Conservation (phyloP, 2,329 filamentous ascomycete genomes). For the Colletotrichum musae region DNA sequence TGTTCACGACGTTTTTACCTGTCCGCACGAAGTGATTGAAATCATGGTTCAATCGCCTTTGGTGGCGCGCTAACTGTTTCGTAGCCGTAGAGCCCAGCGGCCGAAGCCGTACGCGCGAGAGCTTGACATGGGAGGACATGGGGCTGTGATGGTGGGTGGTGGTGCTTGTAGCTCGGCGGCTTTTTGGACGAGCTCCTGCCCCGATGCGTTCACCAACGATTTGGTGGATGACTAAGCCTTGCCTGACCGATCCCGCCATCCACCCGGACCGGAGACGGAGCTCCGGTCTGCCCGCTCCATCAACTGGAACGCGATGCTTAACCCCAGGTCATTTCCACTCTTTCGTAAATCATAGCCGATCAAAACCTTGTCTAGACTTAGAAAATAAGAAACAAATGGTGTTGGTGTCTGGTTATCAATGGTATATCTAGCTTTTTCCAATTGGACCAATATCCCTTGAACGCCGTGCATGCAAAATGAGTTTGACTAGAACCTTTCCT, state of each 20-base stretch:
- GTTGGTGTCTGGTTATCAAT: no score
- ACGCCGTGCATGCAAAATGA: no score
- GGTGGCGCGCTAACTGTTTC: background rate
- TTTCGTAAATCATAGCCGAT: no score
- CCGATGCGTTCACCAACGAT: background rate
- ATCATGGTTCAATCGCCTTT: conserved; percentile 14
- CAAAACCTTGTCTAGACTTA: no score
- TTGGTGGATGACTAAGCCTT: conserved; percentile 28
- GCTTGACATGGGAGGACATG: conserved; percentile 42
- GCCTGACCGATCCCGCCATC: no score
- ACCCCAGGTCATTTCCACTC: no score
- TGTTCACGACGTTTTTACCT: conserved; percentile 13
- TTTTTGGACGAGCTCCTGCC: conserved; percentile 1
- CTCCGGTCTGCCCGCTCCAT: background rate
- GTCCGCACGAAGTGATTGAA: conserved; percentile 40
- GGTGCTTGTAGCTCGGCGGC: background rate
- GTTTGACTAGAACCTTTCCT: no score
- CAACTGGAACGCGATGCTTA: no score
- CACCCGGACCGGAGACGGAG: background rate
- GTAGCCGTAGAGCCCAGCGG: background rate
- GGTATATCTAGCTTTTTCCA: no score
- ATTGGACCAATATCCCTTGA: no score
- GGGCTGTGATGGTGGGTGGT: conserved; percentile 17
- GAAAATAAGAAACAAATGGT: no score
- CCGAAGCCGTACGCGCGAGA: conserved; percentile 36